Evolutionary conservation across 495 filamentous ascomycete genomes (phyloP), one percentile per base, ranked within the genome.

Genomic region (Penicillium mononematosum): DNA sequence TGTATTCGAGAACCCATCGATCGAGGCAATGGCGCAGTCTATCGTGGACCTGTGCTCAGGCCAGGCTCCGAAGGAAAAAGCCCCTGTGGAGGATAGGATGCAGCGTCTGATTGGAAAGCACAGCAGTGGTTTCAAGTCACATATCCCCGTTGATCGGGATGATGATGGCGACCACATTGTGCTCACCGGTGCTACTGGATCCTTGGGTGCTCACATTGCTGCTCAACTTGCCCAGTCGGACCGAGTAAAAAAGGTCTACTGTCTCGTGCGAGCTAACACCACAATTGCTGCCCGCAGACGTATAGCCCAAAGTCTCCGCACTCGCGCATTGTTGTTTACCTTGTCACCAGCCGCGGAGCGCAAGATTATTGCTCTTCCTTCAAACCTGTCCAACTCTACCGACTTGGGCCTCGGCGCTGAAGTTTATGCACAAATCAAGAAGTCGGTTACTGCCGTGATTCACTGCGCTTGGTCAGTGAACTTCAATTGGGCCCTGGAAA

Each of bases 381-480:
- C 75, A 24, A 56, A 74, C 36, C 66, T 79, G 32, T 65, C 70
- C 4, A 62, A 76, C 14, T 44, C 71, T 5, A 43, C 20, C 20
- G 58, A 53, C 8, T 69, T 88, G 4, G 83, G 83, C 14, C 70
- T 64, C 3, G 61, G 7, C 27, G 2, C 27, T 29, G 27, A 29
- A 29, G 27, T 29, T 29, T 29, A 29, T 29, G 27, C 7, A 0
- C 27, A 29, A 0, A 6, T 29, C 6, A 29, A 9, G 27, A 29
- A 61, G 4, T 68, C 71, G 50, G 70, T 73, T 1, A 83, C 81
- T 4, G 59, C 73, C 0, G 70, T 87, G 25, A 79, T 87, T 48
- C 87, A 89, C 66, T 77, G 80, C n/a, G 87, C 85, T 36, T 90
- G 87, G 87, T 79, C 83, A 5, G 87, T 89, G 25, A 88, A 89